phyloP scores from a whole-genome alignment of 2,329 filamentous ascomycete species.

The Phaeomoniella chlamydospora region DNA sequence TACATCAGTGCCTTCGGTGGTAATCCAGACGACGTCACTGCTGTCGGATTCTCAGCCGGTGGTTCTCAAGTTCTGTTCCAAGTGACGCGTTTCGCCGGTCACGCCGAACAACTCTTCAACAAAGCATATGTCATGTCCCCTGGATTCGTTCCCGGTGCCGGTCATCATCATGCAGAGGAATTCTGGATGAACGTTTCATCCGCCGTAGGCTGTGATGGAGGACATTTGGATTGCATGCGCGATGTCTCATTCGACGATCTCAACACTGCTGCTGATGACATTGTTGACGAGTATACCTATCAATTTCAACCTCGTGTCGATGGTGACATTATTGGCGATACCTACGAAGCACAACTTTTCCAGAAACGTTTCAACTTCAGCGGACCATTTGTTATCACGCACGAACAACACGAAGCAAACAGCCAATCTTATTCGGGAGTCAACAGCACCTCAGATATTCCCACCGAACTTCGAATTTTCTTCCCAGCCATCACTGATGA shows the following conservation, averaged over 20 bases:
- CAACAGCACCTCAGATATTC: slow-evolving; percentile 17
- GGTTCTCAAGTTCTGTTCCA: no score
- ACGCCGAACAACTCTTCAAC: slow-evolving; percentile 15
- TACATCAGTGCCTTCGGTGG: slow-evolving; percentile 42
- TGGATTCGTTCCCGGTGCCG: slow-evolving; percentile 19
- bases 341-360: slow-evolving; percentile 20
- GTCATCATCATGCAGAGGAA: slow-evolving; percentile 18
- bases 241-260: slow-evolving; percentile 15
- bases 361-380: slow-evolving; percentile 20
- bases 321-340: slow-evolving; percentile 20
- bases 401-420: slow-evolving; percentile 21
- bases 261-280: slow-evolving; percentile 12
- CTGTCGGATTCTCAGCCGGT: slow-evolving; percentile 38
- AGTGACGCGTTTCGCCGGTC: slow-evolving; percentile 16
- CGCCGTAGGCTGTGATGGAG: slow-evolving; percentile 16
- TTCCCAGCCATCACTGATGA: no score
- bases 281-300: slow-evolving; percentile 15
- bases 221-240: slow-evolving; percentile 16
- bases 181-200: slow-evolving; percentile 19
- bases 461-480: no score
- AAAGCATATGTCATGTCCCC: slow-evolving; percentile 18
- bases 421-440: slow-evolving; percentile 15
- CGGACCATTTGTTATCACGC: slow-evolving; percentile 19
- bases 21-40: slow-evolving; percentile 32
- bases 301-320: slow-evolving; percentile 22